These are phyloP conservation scores for Sparassis latifolia DNA, from an alignment of 1,284 basidiomycete species.

Conservation along the genomic window DNA sequence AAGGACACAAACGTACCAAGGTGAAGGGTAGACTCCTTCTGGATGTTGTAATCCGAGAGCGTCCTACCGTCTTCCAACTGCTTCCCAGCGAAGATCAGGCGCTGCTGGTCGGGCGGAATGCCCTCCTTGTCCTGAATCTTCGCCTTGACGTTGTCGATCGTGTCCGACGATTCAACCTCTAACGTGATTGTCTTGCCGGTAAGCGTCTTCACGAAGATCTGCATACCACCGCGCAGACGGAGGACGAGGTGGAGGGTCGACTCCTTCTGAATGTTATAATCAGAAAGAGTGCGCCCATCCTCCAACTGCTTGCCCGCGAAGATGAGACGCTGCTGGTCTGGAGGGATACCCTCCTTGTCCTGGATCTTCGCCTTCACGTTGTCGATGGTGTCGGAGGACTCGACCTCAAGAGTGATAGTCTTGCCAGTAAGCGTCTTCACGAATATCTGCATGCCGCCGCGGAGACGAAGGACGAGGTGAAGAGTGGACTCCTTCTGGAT, in stretches of 20 bases:
- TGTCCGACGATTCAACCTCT: too few relatives aligned
- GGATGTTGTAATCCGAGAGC: too few relatives aligned
- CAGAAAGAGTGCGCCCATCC: constrained; percentile 53
- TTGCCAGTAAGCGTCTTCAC: constrained; percentile 72
- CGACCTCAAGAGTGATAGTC: constrained; percentile 77
- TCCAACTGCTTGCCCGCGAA: constrained; percentile 75
- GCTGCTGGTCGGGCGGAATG: too few relatives aligned
- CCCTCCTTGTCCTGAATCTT: too few relatives aligned
- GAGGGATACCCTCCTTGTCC: constrained; percentile 70
- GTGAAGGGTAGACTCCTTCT: too few relatives aligned
- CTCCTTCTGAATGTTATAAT: constrained; percentile 28
- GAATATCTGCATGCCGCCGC: constrained; percentile 35
- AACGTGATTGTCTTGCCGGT: too few relatives aligned
- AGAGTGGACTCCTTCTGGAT: constrained; percentile 22
- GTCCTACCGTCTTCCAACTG: too few relatives aligned
- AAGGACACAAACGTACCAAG: background rate
- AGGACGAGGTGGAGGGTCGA: constrained; percentile 22
- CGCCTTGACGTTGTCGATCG: too few relatives aligned
- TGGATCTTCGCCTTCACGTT: constrained; percentile 72
- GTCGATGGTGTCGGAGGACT: constrained; percentile 72
- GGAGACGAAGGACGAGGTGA: constrained; percentile 18
- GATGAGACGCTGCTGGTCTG: constrained; percentile 72
- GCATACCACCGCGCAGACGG: too few relatives aligned
- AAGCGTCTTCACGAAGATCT: too few relatives aligned
- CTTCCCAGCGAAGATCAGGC: too few relatives aligned